A percentile compares a stretch with the other conserved stretches of the same genome.
These are phyloP conservation scores for Eremothecium gossypii DNA, from an alignment of 1,139 yeast genomes.

Conservation along the genomic window DNA sequence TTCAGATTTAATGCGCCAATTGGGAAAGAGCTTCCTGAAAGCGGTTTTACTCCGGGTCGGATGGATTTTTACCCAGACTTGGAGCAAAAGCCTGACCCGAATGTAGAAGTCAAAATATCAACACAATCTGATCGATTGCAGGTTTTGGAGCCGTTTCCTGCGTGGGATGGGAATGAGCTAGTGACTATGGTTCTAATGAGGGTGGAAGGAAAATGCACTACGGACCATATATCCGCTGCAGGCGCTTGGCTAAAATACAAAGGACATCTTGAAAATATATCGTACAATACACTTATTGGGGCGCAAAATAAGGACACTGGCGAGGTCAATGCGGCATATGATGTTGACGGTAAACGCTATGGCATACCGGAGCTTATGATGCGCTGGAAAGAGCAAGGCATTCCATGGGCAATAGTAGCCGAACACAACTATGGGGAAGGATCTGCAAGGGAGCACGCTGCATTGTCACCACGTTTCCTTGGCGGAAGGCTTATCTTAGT, in stretches of 20 bases:
- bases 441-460: slow-evolving; percentile 98
- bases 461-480: slow-evolving; percentile 85
- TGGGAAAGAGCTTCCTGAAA: slow-evolving; percentile 77
- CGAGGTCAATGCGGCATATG: slow-evolving; percentile 84
- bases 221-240: slow-evolving; percentile 97
- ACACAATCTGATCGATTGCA: slow-evolving; percentile 78
- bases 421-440: slow-evolving; percentile 99
- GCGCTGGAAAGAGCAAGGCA: slow-evolving; percentile 76
- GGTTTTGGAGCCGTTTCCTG: slow-evolving; percentile 74
- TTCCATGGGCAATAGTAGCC: slow-evolving; percentile 93
- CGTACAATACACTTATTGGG: slow-evolving; percentile 91
- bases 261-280: slow-evolving; percentile 93
- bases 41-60: slow-evolving; percentile 80
- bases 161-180: slow-evolving; percentile 82
- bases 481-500: slow-evolving; percentile 86
- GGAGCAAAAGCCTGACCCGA: slow-evolving; percentile 63
- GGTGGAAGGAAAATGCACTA: slow-evolving; percentile 96
- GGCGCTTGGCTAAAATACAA: slow-evolving; percentile 99
- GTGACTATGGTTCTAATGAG: slow-evolving; percentile 68
- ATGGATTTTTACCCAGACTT: slow-evolving; percentile 75
- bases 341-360: slow-evolving; percentile 66
- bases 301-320: slow-evolving; percentile 96
- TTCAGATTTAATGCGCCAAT: slow-evolving; percentile 67
- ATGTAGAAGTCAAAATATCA: slow-evolving; percentile 61
- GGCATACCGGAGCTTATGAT: slow-evolving; percentile 96